Conservation (phyloP, 768 basidiomycete genomes). For the Rhizopogon vesiculosus region DNA sequence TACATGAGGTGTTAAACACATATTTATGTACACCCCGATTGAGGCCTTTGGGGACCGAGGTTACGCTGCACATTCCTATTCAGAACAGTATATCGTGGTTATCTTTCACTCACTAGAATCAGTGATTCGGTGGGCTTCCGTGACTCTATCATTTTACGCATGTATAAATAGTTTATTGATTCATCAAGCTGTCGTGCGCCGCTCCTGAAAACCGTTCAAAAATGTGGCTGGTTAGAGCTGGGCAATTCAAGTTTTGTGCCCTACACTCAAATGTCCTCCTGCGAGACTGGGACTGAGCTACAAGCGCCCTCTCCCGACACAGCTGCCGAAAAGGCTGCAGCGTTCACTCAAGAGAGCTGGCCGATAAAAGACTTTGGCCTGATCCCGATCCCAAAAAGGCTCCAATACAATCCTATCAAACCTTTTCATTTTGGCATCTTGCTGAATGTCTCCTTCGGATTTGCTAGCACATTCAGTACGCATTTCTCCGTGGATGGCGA, state of each 20-base stretch:
- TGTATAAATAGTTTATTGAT: too few relatives aligned
- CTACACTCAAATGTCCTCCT: constrained; percentile 11
- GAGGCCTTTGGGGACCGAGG: too few relatives aligned
- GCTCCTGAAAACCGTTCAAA: too few relatives aligned
- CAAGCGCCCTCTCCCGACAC: neutral
- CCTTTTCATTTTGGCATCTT: constrained; percentile 49
- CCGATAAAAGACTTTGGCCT: constrained; percentile 50
- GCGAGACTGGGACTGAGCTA: constrained; percentile 1
- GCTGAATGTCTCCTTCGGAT: constrained; percentile 59
- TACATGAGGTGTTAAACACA: too few relatives aligned
- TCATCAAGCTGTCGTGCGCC: too few relatives aligned
- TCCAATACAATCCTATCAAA: constrained; percentile 46
- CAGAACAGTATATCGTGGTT: too few relatives aligned
- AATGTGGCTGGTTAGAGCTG: too few relatives aligned
- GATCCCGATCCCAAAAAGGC: constrained; percentile 54
- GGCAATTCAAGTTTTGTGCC: neutral
- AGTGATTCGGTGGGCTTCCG: too few relatives aligned
- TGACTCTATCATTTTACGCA: too few relatives aligned
- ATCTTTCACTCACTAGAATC: too few relatives aligned
- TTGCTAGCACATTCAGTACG: constrained; percentile 47
- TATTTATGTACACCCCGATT: too few relatives aligned
- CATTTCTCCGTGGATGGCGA: neutral
- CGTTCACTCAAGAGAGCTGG: neutral
- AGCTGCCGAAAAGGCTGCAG: neutral
- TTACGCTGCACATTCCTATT: too few relatives aligned